Conservation (phyloP, 1,284 basidiomycete species). For the Heterobasidion parviporum region DNA sequence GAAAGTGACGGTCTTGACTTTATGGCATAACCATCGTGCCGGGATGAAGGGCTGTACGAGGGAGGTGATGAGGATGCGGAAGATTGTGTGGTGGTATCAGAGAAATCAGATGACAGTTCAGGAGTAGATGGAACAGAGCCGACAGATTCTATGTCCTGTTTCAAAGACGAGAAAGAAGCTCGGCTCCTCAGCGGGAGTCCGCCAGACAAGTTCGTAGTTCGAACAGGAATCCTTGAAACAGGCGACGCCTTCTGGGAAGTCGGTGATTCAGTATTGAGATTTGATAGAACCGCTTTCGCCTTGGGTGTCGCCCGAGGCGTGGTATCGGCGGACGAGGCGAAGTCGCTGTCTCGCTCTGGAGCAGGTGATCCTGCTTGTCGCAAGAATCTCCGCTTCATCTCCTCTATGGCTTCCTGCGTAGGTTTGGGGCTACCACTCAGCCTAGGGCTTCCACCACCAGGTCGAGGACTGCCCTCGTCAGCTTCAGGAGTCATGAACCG, state of each 20-base stretch:
- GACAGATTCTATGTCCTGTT: conserved; percentile 15
- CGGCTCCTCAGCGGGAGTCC: conserved; percentile 5
- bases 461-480: background rate
- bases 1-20: background rate
- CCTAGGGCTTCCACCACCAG: conserved; percentile 13
- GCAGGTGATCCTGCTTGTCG: conserved; percentile 21
- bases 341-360: conserved; percentile 11
- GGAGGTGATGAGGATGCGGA: conserved; percentile 51
- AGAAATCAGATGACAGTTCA: conserved; percentile 53
- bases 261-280: conserved; percentile 6
- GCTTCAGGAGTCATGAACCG: conserved; percentile 15
- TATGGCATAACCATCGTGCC: conserved; percentile 7
- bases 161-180: conserved; percentile 14
- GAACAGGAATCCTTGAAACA: background rate
- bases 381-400: conserved; percentile 57
- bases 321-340: conserved; percentile 7
- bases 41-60: conserved; percentile 24
- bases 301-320: conserved; percentile 6
- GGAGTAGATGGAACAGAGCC: conserved; percentile 36
- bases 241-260: background rate
- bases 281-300: background rate
- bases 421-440: conserved; percentile 15
- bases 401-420: conserved; percentile 46
- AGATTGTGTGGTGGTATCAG: conserved; percentile 45
- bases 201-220: conserved; percentile 5